Conservation (phyloP, 768 basidiomycete genomes). For the Lactarius deliciosus region DNA sequence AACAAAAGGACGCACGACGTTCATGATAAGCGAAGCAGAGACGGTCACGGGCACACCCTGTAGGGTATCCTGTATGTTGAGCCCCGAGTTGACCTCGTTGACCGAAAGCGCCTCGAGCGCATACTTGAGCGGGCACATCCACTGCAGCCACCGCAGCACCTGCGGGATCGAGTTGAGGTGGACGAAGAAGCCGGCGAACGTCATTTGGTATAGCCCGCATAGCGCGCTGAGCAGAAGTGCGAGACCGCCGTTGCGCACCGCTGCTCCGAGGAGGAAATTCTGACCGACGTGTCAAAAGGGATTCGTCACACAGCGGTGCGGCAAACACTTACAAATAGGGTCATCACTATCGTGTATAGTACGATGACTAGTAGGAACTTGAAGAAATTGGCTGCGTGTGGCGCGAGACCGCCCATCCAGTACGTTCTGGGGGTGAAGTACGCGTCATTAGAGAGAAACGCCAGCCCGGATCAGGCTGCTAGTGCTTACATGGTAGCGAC, state of each 20-base stretch:
- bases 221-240: constrained; percentile 87
- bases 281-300: constrained; percentile 31
- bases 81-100: constrained; percentile 88
- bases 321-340: constrained; percentile 63
- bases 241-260: constrained; percentile 84
- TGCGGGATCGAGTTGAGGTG: constrained; percentile 83
- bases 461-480: not conserved
- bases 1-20: constrained; percentile 50
- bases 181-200: constrained; percentile 91
- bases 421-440: constrained; percentile 57
- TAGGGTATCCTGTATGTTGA: constrained; percentile 77
- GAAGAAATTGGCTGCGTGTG: constrained; percentile 82
- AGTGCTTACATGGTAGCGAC: constrained; percentile 73
- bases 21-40: constrained; percentile 84
- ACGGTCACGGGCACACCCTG: constrained; percentile 81
- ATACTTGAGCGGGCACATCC: constrained; percentile 84
- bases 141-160: constrained; percentile 91
- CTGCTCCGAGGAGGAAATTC: constrained; percentile 88
- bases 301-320: not conserved
- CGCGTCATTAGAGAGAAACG: not conserved
- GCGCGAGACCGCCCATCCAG: constrained; percentile 92
- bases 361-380: constrained; percentile 91
- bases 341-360: constrained; percentile 81
- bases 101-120: constrained; percentile 83
- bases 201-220: constrained; percentile 77